phyloP scores from a whole-genome alignment of 1,284 basidiomycete genomes.

The Puccinia coronata region DNA sequence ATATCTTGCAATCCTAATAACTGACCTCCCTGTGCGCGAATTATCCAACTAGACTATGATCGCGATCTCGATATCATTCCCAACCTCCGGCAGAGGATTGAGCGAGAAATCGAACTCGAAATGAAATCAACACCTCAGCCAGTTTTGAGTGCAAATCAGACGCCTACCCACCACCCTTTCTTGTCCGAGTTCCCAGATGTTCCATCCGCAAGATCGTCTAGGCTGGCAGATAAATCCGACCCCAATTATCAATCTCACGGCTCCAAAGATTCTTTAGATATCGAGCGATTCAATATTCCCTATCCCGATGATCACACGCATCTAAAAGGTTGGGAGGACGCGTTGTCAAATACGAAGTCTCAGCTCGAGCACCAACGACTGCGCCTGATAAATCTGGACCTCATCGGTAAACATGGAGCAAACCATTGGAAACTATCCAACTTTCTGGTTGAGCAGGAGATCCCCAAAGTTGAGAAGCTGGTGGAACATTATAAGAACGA shows the following conservation, averaged over 20 bases:
- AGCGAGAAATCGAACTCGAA: slow-evolving; percentile 44
- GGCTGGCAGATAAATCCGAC: slow-evolving; percentile 9
- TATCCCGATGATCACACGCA: slow-evolving; percentile 61
- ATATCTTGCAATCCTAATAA: neutral
- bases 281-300: slow-evolving; percentile 33
- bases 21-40: neutral
- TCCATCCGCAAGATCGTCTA: neutral
- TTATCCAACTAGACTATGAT: slow-evolving; percentile 23
- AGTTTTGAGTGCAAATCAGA: neutral
- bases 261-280: slow-evolving; percentile 32
- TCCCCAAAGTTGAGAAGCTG: slow-evolving; percentile 71
- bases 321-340: slow-evolving; percentile 75
- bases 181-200: slow-evolving; percentile 19
- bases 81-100: slow-evolving; percentile 36
- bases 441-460: slow-evolving; percentile 76
- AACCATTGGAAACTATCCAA: slow-evolving; percentile 91
- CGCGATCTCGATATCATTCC: slow-evolving; percentile 34
- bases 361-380: slow-evolving; percentile 87
- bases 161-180: slow-evolving; percentile 14
- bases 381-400: slow-evolving; percentile 79
- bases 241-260: slow-evolving; percentile 28
- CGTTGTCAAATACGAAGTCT: slow-evolving; percentile 75
- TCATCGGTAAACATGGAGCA: slow-evolving; percentile 81
- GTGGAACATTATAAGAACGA: slow-evolving; percentile 72
- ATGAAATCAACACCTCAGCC: slow-evolving; percentile 14